Evolutionary conservation across 768 basidiomycete genomes (phyloP).

Genomic region (Boletellus emodensis): DNA sequence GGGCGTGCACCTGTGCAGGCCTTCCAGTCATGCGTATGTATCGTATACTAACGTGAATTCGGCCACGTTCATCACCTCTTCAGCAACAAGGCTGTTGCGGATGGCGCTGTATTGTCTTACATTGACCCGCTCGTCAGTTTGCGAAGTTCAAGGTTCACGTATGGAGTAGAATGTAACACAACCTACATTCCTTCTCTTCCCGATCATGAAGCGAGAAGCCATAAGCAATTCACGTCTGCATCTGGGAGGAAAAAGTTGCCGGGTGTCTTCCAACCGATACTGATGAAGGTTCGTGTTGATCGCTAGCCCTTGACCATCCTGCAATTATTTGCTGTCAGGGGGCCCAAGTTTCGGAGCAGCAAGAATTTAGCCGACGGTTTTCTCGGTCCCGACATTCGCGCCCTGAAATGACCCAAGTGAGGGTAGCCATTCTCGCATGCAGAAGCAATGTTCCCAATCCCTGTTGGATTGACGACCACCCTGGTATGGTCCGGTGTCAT

Average conservation of each 20-base stretch:
- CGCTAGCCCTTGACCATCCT: not conserved
- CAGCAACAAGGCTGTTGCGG: conserved; percentile 48
- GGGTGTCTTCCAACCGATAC: conserved; percentile 35
- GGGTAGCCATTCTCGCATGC: not conserved
- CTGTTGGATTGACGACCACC: conserved; percentile 14
- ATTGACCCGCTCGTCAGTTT: conserved; percentile 43
- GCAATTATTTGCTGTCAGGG: not conserved
- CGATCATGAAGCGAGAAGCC: conserved; percentile 36
- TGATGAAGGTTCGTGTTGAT: conserved; percentile 24
- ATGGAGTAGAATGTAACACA: conserved; percentile 30
- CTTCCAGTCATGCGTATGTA: conserved; percentile 47
- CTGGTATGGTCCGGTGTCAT: not conserved
- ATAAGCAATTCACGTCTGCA: conserved; percentile 14
- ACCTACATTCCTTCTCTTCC: conserved; percentile 25
- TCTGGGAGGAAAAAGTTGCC: conserved; percentile 32
- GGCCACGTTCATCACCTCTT: not conserved
- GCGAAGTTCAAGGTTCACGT: conserved; percentile 41
- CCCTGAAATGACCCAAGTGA: not conserved
- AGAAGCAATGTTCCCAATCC: not conserved
- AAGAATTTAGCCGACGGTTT: conserved; percentile 18
- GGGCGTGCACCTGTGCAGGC: conserved; percentile 41
- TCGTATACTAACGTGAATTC: not conserved
- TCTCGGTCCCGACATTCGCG: not conserved
- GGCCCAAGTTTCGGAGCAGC: conserved; percentile 16
- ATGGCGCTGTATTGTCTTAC: conserved; percentile 40